Percentiles rank a stretch among this genome's conserved stretches.
Conservation (phyloP, 169 alveolate species). For the Theileria parva region DNA sequence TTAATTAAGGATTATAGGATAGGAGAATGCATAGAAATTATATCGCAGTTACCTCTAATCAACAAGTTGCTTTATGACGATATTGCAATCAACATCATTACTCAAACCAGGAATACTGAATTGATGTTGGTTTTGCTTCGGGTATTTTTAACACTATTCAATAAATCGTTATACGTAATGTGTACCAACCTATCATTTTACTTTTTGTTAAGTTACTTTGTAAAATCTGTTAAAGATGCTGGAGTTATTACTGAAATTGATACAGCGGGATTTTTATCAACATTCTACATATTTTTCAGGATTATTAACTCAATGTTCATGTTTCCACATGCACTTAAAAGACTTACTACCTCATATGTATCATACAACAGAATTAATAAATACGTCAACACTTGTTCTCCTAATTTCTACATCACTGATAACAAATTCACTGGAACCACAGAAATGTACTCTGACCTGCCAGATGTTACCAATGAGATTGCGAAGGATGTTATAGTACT, state of each 20-base stretch:
- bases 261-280: constrained; percentile 11
- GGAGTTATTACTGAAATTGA: constrained; percentile 21
- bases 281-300: constrained; percentile 13
- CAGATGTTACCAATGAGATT: not conserved
- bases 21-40: constrained; percentile 24
- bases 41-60: constrained; percentile 11
- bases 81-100: constrained; percentile 36
- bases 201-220: not conserved
- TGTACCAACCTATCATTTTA: not conserved
- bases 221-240: not conserved
- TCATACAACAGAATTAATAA: constrained; percentile 28
- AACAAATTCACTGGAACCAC: not conserved
- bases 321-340: constrained; percentile 19
- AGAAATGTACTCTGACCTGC: not conserved
- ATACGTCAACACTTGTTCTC: constrained; percentile 30
- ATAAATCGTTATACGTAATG: not conserved
- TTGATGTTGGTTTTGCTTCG: constrained; percentile 27
- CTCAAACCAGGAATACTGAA: constrained; percentile 43
- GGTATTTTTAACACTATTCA: constrained; percentile 11
- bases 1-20: no score
- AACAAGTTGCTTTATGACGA: constrained; percentile 34
- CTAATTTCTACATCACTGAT: constrained; percentile 37
- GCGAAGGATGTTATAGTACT: constrained; percentile 24
- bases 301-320: constrained; percentile 25
- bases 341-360: constrained; percentile 2